Evolutionary conservation across 2,329 filamentous ascomycete genomes (phyloP), one percentile per base, ranked within the genome.

Genomic region (Talaromyces sp.): DNA sequence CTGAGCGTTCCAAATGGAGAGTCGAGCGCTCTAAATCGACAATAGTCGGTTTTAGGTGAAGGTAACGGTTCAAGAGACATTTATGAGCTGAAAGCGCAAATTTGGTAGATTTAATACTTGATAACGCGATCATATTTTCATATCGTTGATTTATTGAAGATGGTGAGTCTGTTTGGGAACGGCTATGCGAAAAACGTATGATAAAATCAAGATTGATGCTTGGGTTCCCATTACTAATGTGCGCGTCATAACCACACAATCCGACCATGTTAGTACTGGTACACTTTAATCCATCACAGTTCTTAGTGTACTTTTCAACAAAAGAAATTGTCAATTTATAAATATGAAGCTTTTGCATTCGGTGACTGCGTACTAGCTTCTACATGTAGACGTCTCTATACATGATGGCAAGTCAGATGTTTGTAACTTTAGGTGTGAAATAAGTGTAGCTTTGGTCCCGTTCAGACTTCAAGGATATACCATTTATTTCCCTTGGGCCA

Each of bases 1-100:
- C 70, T 4, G 57, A 47, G 23, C 65, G 60, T 31, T 66, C 64
- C 0, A 68, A 67, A 33, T 65, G 64, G 16, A 70, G 65, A 16
- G 63, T 61, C 28, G 42, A n/a, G 16, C 42, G 42, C 4, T 44
- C 42, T 16, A 5, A 23, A n/a, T 44, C 42, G 42, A 44, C 4
- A 12, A 44, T 14, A 7, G 42, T 44, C 16, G 42, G 42, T 18
- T 44, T 44, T 44, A 44, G 18, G 42, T 44, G 18, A 23, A 44
- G 14, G 18, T 44, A n/a, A 18, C 42, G 42, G 16, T 44, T 8
- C 14, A n/a, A 23, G 14, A 44, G 42, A 44, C 42, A 7, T 14
- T 44, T 44, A 3, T 44, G 42, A 44, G 42, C 6, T 44, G 42
- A 23, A 44, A 44, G 42, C 16, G 14, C 31, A 33, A 33, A 3